Percentiles rank a stretch among this genome's conserved stretches.
These are phyloP conservation scores for Tolypocladium sp. DNA, from an alignment of 2,329 filamentous ascomycete species.

Conservation along the genomic window DNA sequence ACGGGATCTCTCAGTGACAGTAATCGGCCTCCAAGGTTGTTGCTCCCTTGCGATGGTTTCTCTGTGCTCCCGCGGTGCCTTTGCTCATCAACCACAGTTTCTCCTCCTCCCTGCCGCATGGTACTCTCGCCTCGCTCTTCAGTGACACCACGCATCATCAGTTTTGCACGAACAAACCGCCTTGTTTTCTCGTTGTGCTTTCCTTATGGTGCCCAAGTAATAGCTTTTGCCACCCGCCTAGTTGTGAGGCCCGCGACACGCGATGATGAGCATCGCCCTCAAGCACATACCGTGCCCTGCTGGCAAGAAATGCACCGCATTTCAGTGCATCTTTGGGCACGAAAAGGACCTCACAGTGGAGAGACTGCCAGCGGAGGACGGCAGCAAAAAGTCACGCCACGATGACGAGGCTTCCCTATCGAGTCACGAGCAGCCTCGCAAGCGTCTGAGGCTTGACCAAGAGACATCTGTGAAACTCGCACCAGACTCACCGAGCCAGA, in stretches of 20 bases:
- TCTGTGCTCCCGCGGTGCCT: not conserved
- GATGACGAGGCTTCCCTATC: not conserved
- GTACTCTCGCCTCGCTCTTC: not conserved
- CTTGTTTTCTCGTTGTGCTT: not conserved
- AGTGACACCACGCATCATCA: not conserved
- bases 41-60: not conserved
- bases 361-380: conserved; percentile 1
- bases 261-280: conserved; percentile 29
- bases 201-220: not conserved
- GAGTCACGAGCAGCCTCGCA: conserved; percentile 19
- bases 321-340: conserved; percentile 42
- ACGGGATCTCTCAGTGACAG: not conserved
- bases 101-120: not conserved
- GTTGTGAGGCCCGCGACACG: not conserved
- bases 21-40: not conserved
- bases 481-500: not conserved
- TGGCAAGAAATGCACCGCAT: conserved; percentile 36
- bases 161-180: not conserved
- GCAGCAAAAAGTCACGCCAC: not conserved
- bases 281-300: conserved; percentile 43
- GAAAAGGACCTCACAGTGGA: conserved; percentile 16
- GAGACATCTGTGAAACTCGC: not conserved
- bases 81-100: not conserved
- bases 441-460: conserved; percentile 18
- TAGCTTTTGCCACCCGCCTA: not conserved